Evolutionary conservation across 148 eudicot species (phyloP).

Genomic region (Cornus kousa): DNA sequence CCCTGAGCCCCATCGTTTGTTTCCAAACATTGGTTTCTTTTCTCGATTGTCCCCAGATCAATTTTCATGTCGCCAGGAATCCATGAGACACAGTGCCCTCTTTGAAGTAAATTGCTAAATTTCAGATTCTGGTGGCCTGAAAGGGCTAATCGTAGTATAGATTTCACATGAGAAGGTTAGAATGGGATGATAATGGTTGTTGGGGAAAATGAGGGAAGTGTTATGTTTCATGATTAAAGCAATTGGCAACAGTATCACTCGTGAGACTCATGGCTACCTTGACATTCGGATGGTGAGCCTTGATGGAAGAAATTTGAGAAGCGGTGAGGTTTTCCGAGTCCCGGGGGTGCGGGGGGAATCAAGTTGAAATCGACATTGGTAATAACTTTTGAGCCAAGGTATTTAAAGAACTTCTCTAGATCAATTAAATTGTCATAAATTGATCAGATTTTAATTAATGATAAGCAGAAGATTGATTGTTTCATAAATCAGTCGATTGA

Average conservation of each 20-base stretch:
- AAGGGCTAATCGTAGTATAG: neutral
- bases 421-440: neutral
- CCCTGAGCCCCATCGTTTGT: neutral
- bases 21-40: neutral
- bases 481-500: neutral
- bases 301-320: slow-evolving; percentile 25
- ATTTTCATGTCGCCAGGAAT: slow-evolving; percentile 1
- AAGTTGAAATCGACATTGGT: too few species aligned
- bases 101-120: neutral
- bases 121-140: neutral
- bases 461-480: neutral
- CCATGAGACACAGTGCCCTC: neutral
- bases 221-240: neutral
- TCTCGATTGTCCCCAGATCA: neutral
- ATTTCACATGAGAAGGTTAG: neutral
- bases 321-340: slow-evolving; percentile 18
- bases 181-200: neutral
- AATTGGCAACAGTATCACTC: slow-evolving; percentile 11
- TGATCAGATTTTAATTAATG: neutral
- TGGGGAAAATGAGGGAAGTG: neutral
- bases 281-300: slow-evolving; percentile 19
- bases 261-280: slow-evolving; percentile 32
- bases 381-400: neutral
- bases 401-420: neutral
- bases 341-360: too few species aligned